Percentiles rank a stretch among this genome's conserved stretches.
These are phyloP conservation scores for Xylaria sp. DNA, from an alignment of 2,329 filamentous ascomycete species.

Conservation along the genomic window DNA sequence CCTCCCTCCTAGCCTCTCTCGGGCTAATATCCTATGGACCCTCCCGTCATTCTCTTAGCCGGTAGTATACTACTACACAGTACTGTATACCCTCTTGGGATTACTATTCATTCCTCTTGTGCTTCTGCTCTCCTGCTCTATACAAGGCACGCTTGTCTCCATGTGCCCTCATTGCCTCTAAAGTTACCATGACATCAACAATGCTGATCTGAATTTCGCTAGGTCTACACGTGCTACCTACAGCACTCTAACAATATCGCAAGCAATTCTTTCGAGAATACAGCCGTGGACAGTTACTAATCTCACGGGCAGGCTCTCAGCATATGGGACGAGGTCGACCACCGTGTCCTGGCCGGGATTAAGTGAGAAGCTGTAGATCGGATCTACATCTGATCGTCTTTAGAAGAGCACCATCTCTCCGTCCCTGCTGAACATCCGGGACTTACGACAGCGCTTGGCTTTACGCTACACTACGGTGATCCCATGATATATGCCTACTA, in stretches of 20 bases:
- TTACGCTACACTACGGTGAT: background rate
- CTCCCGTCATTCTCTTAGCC: conserved; percentile 19
- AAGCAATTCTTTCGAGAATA: conserved; percentile 20
- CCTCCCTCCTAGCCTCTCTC: conserved; percentile 14
- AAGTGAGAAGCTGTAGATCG: conserved; percentile 25
- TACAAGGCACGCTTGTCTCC: background rate
- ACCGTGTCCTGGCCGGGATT: conserved; percentile 18
- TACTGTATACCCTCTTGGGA: conserved; percentile 22
- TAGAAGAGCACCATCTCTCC: conserved; percentile 9
- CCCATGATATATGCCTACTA: background rate
- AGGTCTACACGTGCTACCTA: conserved; percentile 32
- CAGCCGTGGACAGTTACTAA: conserved; percentile 31
- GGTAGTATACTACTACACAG: background rate
- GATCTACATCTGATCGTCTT: conserved; percentile 35
- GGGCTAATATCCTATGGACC: conserved; percentile 5
- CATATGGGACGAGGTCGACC: conserved; percentile 12
- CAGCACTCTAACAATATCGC: conserved; percentile 24
- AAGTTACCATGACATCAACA: conserved; percentile 37
- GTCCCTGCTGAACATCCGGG: conserved; percentile 31
- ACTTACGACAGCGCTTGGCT: conserved; percentile 31
- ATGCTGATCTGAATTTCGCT: conserved; percentile 47
- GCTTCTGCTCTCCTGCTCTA: background rate
- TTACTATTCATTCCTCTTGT: conserved; percentile 26
- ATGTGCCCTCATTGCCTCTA: conserved; percentile 8
- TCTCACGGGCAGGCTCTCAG: background rate